phyloP scores from a whole-genome alignment of 2,329 filamentous ascomycete species.

The Microdochium bolleyi region DNA sequence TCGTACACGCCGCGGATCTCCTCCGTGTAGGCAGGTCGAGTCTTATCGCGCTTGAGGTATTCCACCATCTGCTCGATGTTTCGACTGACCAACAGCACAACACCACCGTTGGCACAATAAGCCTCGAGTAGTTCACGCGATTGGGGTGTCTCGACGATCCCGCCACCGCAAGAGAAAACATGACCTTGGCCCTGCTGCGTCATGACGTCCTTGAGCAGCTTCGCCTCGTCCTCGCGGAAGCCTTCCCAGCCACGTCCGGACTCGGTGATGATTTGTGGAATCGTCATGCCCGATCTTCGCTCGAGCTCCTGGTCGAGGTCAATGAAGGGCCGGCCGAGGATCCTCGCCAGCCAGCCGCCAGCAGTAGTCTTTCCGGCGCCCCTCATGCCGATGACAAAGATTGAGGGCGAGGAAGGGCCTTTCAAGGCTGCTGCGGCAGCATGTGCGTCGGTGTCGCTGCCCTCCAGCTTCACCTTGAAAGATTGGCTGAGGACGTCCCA shows the following conservation, averaged over 20 bases:
- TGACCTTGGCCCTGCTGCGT: slow-evolving; percentile 66
- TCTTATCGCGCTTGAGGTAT: slow-evolving; percentile 83
- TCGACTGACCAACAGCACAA: slow-evolving; percentile 80
- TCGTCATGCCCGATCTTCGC: slow-evolving; percentile 60
- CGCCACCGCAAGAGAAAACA: slow-evolving; percentile 89
- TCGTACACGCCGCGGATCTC: slow-evolving; percentile 89
- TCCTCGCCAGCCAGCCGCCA: slow-evolving; percentile 73
- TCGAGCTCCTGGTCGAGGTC: slow-evolving; percentile 90
- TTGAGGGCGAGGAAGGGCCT: slow-evolving; percentile 49
- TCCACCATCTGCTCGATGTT: slow-evolving; percentile 83
- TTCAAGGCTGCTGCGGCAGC: slow-evolving; percentile 23
- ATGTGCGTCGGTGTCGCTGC: slow-evolving; percentile 47
- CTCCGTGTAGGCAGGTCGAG: slow-evolving; percentile 83
- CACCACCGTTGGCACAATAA: slow-evolving; percentile 69
- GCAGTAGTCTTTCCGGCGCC: slow-evolving; percentile 95
- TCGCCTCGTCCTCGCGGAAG: slow-evolving; percentile 74
- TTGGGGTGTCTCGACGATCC: slow-evolving; percentile 78
- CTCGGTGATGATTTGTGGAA: slow-evolving; percentile 75
- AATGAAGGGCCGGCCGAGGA: slow-evolving; percentile 68
- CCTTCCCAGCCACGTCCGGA: slow-evolving; percentile 70
- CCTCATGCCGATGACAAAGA: slow-evolving; percentile 95
- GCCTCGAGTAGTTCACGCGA: slow-evolving; percentile 68
- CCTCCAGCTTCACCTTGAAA: slow-evolving; percentile 71
- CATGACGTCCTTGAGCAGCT: slow-evolving; percentile 65
- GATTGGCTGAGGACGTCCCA: slow-evolving; percentile 81